Evolutionary conservation across 2,329 filamentous ascomycete species (phyloP).

Genomic region (Onygenales sp.): DNA sequence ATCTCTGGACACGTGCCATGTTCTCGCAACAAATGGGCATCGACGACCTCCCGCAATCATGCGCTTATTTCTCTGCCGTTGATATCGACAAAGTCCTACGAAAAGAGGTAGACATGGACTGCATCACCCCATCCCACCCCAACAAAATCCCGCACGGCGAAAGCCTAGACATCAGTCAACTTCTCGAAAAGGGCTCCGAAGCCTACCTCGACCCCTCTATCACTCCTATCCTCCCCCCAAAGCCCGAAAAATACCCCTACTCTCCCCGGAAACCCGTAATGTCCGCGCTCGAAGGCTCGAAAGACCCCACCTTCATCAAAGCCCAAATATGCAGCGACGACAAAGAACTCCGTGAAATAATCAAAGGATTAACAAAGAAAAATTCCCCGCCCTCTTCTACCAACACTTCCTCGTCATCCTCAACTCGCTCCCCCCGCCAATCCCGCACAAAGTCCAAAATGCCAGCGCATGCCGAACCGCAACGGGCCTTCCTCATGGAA

Average conservation of each 20-base stretch:
- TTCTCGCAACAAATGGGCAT: constrained; percentile 96
- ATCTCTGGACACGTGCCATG: constrained; percentile 95
- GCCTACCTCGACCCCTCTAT: constrained; percentile 61
- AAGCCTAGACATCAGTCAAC: constrained; percentile 68
- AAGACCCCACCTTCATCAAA: constrained; percentile 57
- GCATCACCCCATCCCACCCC: constrained; percentile 78
- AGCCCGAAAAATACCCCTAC: constrained; percentile 57
- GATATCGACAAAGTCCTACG: constrained; percentile 93
- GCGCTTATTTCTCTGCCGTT: constrained; percentile 90
- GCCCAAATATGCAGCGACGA: constrained; percentile 75
- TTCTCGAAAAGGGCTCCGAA: constrained; percentile 61
- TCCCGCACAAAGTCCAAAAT: constrained; percentile 17
- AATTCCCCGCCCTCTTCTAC: constrained; percentile 13
- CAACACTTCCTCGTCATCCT: constrained; percentile 3
- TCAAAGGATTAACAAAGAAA: constrained; percentile 49
- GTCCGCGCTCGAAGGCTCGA: constrained; percentile 52
- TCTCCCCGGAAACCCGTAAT: constrained; percentile 68
- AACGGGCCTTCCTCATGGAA: constrained; percentile 37
- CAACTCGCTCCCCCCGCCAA: constrained; percentile 9
- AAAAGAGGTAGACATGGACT: constrained; percentile 98
- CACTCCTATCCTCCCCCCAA: constrained; percentile 48
- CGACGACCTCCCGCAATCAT: constrained; percentile 83
- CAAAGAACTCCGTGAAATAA: constrained; percentile 61
- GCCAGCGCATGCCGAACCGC: constrained; percentile 29
- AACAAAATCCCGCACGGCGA: constrained; percentile 74